These are phyloP conservation scores for Trichodelitschia bisporula DNA, from an alignment of 495 filamentous ascomycete species.

Conservation along the genomic window DNA sequence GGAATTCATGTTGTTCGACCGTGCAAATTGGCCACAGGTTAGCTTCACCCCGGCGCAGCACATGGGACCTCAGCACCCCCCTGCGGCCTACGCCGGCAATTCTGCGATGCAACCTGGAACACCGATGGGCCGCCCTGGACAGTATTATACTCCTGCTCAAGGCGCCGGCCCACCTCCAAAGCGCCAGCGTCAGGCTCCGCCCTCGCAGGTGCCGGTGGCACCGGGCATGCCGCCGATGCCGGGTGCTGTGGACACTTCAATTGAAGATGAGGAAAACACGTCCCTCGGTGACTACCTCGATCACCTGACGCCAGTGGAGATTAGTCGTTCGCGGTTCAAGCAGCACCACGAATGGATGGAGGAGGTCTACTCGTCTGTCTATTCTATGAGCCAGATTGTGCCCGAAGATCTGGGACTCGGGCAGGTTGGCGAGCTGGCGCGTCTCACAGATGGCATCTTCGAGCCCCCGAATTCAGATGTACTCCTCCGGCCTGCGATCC, in stretches of 20 bases:
- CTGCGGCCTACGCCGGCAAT: background rate
- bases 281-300: constrained; percentile 72
- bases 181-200: constrained; percentile 9
- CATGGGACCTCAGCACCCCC: no score
- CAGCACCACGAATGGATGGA: constrained; percentile 99
- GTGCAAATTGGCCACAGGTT: constrained; percentile 70
- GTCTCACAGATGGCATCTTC: constrained; percentile 56
- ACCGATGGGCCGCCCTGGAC: no score
- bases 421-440: constrained; percentile 59
- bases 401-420: constrained; percentile 73
- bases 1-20: constrained; percentile 82
- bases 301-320: constrained; percentile 61
- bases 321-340: constrained; percentile 59
- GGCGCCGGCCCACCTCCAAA: constrained; percentile 20
- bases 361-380: constrained; percentile 77
- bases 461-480: constrained; percentile 25
- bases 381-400: constrained; percentile 56
- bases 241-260: constrained; percentile 21
- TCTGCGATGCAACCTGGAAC: no score
- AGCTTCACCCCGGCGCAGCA: constrained; percentile 36
- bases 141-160: no score
- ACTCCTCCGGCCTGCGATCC: background rate
- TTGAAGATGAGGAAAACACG: constrained; percentile 77
- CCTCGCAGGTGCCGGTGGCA: constrained; percentile 4
- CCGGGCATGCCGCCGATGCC: background rate